Conservation (phyloP, 208 protist genomes). For the Endotrypanum monterogeii region DNA sequence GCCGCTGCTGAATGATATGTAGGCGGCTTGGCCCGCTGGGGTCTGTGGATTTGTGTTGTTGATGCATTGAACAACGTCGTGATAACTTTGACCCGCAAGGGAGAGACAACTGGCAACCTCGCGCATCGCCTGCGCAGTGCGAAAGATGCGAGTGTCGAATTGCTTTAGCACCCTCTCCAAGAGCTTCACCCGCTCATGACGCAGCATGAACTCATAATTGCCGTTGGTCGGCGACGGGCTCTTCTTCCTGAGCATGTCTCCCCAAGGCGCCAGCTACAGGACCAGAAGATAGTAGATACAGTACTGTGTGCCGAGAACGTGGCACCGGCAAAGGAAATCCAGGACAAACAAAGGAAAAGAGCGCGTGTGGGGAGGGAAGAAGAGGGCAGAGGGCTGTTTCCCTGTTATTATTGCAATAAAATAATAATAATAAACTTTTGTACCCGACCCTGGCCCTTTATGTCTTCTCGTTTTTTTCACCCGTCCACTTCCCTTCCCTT, state of each 20-base stretch:
- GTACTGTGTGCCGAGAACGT: neutral
- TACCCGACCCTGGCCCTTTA: neutral
- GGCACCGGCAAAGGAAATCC: neutral
- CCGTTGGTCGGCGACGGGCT: constrained; percentile 42
- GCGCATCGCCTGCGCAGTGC: constrained; percentile 35
- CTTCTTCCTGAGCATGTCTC: constrained; percentile 7
- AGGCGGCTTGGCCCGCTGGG: constrained; percentile 3
- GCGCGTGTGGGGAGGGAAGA: too few relatives aligned
- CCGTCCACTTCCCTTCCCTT: too few relatives aligned
- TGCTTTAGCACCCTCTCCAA: constrained; percentile 39
- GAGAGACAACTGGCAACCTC: constrained; percentile 40
- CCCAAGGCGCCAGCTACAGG: neutral
- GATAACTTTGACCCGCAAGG: constrained; percentile 41
- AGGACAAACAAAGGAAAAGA: neutral
- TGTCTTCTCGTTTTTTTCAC: too few relatives aligned
- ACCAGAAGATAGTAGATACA: neutral
- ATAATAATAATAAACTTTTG: too few relatives aligned
- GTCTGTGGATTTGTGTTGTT: constrained; percentile 37
- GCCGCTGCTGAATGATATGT: constrained; percentile 13
- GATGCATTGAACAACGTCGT: constrained; percentile 47
- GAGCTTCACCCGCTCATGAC: constrained; percentile 46
- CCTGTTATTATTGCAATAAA: neutral
- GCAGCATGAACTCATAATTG: constrained; percentile 53
- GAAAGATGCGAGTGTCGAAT: constrained; percentile 33
- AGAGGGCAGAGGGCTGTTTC: neutral